Percentiles rank a stretch among this genome's conserved stretches.
These are phyloP conservation scores for Venturia carpophila DNA, from an alignment of 2,329 filamentous ascomycete species.

Conservation along the genomic window DNA sequence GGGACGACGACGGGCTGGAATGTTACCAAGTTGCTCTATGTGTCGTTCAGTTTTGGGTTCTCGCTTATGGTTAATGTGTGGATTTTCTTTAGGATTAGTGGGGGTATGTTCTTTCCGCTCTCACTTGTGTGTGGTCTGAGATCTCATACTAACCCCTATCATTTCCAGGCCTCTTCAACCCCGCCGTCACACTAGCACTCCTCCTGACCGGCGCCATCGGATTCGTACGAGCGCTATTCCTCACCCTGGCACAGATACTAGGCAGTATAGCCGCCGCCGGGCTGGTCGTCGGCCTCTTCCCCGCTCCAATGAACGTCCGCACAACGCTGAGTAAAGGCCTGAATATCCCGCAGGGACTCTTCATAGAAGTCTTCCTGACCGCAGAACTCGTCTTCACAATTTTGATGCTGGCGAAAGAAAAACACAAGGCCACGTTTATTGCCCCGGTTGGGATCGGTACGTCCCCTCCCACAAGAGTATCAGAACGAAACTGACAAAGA, in stretches of 20 bases:
- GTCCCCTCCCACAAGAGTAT: background rate
- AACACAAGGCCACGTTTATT: conserved; percentile 36
- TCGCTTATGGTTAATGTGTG: conserved; percentile 34
- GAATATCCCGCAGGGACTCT: conserved; percentile 29
- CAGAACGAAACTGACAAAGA: conserved; percentile 52
- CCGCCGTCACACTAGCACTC: conserved; percentile 24
- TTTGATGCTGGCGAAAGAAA: conserved; percentile 38
- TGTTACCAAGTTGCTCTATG: conserved; percentile 29
- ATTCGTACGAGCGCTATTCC: conserved; percentile 12
- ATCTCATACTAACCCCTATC: conserved; percentile 20
- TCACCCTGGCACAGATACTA: conserved; percentile 17
- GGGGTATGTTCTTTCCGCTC: conserved; percentile 30
- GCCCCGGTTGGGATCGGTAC: conserved; percentile 29
- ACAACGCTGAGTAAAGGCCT: conserved; percentile 30
- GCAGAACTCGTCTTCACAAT: conserved; percentile 35
- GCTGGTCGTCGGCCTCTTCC: conserved; percentile 31
- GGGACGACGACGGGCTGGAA: conserved; percentile 22
- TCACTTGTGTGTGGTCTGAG: too few relatives aligned
- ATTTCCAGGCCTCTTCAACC: conserved; percentile 34
- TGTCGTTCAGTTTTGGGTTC: conserved; percentile 33
- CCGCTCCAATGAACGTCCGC: conserved; percentile 28
- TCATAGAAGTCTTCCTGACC: conserved; percentile 33
- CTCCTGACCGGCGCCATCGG: conserved; percentile 16
- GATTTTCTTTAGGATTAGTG: conserved; percentile 34
- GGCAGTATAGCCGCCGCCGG: conserved; percentile 31